Evolutionary conservation across 1,284 basidiomycete genomes (phyloP), one percentile per base, ranked within the genome.

Genomic region (Mycosarcoma mackinlayi): DNA sequence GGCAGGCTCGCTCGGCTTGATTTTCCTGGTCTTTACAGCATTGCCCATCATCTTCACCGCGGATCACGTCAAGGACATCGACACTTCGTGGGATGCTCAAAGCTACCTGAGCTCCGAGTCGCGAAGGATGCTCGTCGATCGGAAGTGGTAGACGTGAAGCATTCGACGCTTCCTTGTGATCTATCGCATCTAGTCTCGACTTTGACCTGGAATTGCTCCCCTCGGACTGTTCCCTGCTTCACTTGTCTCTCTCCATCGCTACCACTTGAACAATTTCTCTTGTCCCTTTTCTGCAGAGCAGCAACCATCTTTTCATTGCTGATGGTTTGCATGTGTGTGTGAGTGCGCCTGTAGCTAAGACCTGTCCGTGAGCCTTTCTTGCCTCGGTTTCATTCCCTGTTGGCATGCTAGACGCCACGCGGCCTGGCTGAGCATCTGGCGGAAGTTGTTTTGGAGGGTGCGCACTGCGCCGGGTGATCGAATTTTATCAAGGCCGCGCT

Each of bases 1-100:
- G 37, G 63, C 67, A 31, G 76, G 77, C 39, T 65, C 55, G 44
- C 45, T 76, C 13, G 73, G 58, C 21, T 49, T 59, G 7, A 44
- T 75, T 9, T 57, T 70, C 30, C 53, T 78, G 46, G 33, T 67
- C 19, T 79, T 79, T 38, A 56, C 60, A 16, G 51, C 62, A n/a
- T 68, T 79, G 4, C 77, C 77, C n/a, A 73, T 72, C 60, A 48
- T 77, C 47, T 79, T 79, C 44, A 69, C 69, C 7, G 62, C 73
- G 21, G 70, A 77, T 41, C 56, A 56, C 14, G 56, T 69, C 54
- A 54, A 52, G 38, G 58, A 71, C 35, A 24, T 71, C 28, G 61
- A 65, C 34, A 42, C 37, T 3, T 55, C 55, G 14, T 65, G 62
- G 68, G 68, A 71, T 33, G 58, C 62, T 23, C 62, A 65, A 46